phyloP scores from a whole-genome alignment of 768 basidiomycete genomes.

The Mycena indigotica region DNA sequence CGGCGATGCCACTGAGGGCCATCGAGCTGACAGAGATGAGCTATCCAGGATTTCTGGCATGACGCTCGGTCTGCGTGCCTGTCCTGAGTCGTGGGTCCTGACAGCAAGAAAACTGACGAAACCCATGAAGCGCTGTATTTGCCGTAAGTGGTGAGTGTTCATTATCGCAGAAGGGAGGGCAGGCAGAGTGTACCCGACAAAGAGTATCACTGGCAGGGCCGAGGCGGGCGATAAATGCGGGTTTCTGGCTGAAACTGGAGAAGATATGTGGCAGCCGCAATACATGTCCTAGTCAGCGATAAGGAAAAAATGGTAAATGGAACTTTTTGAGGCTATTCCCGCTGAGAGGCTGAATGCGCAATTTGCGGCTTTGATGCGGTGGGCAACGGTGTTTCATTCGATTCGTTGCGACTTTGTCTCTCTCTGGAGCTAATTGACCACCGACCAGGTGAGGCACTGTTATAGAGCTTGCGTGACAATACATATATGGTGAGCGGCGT shows the following conservation, averaged over 20 bases:
- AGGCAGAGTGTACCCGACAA: no score
- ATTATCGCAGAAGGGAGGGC: no score
- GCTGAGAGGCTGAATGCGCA: not conserved
- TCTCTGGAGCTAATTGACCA: not conserved
- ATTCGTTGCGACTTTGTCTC: no score
- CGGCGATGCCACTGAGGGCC: not conserved
- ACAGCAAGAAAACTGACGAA: no score
- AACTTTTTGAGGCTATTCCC: not conserved
- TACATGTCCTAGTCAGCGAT: not conserved
- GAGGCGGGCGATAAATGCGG: not conserved
- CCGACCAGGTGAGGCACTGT: not conserved
- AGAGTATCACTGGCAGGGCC: no score
- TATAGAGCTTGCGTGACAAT: no score
- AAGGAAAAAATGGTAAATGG: no score
- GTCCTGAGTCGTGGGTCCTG: not conserved
- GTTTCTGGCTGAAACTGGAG: not conserved
- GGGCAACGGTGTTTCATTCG: not conserved
- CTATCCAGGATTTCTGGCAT: not conserved
- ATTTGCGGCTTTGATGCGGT: not conserved
- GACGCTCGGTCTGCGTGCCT: not conserved
- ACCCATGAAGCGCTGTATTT: not conserved
- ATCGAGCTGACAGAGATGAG: no score
- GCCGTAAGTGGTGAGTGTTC: not conserved
- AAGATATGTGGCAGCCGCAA: not conserved
- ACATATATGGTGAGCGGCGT: no score